These are phyloP conservation scores for Pythium folliculosum DNA, from an alignment of 352 stramenopile genomes.

Conservation along the genomic window DNA sequence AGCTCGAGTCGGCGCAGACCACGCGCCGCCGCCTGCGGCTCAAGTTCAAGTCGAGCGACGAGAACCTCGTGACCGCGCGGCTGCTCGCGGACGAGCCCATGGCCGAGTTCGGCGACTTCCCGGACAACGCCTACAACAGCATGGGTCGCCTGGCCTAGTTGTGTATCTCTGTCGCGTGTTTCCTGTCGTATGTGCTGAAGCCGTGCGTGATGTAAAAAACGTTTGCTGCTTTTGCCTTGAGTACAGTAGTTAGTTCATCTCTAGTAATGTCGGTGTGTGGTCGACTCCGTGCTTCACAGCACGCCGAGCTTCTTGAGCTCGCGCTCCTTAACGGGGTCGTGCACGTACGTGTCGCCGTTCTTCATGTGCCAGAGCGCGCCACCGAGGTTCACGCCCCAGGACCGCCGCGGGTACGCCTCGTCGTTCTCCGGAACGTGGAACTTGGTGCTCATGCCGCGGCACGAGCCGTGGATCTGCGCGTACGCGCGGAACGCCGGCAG, in stretches of 20 bases:
- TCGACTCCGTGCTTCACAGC: constrained; percentile 22
- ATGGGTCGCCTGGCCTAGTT: constrained; percentile 10
- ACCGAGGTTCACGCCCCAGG: constrained; percentile 77
- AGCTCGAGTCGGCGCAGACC: constrained; percentile 29
- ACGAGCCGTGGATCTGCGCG: constrained; percentile 54
- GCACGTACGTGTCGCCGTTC: constrained; percentile 78
- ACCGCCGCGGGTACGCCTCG: constrained; percentile 49
- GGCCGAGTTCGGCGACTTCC: constrained; percentile 20
- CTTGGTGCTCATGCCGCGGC: constrained; percentile 69
- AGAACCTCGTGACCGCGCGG: constrained; percentile 19
- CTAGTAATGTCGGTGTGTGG: not conserved
- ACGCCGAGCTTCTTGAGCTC: constrained; percentile 61
- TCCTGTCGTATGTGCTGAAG: not conserved
- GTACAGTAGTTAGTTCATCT: not conserved
- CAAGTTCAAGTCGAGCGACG: constrained; percentile 24
- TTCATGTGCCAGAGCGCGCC: constrained; percentile 83
- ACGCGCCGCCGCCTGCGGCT: constrained; percentile 25
- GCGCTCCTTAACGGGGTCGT: constrained; percentile 63
- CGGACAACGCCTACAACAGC: constrained; percentile 22
- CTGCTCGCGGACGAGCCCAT: constrained; percentile 20
- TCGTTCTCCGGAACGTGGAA: constrained; percentile 63
- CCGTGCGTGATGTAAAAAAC: not conserved
- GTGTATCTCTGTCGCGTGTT: too few species aligned
- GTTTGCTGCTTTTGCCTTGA: not conserved
- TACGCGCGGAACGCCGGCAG: constrained; percentile 71